These are phyloP conservation scores for Colletotrichum simmondsii DNA, from an alignment of 2,329 filamentous ascomycete species.

Conservation along the genomic window DNA sequence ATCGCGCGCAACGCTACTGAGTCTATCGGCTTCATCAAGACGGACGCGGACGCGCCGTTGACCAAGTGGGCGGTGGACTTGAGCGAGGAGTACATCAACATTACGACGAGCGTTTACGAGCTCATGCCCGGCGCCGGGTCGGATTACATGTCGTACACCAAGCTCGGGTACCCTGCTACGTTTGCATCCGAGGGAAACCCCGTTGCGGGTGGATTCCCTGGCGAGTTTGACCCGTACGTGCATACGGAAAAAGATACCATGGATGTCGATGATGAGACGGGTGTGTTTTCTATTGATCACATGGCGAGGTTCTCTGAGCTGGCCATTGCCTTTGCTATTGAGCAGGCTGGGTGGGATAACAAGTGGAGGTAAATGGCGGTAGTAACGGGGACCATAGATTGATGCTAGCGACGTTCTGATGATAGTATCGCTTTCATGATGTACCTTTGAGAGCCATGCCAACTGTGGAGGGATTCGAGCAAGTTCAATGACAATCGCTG, in stretches of 20 bases:
- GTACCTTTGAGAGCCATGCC: background rate
- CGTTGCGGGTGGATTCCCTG: slow-evolving; percentile 41
- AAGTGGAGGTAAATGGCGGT: slow-evolving; percentile 44
- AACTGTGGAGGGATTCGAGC: background rate
- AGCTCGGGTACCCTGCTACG: slow-evolving; percentile 50
- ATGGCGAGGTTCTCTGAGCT: slow-evolving; percentile 54
- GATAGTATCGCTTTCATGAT: fast-evolving
- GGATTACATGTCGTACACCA: slow-evolving; percentile 53
- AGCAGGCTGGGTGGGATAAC: slow-evolving; percentile 53
- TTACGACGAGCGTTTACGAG: slow-evolving; percentile 47
- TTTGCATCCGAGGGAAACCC: slow-evolving; percentile 53
- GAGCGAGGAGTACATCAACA: slow-evolving; percentile 49
- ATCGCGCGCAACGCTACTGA: slow-evolving; percentile 49
- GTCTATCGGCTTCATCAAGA: slow-evolving; percentile 51
- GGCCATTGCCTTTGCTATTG: slow-evolving; percentile 50
- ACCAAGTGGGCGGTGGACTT: slow-evolving; percentile 48
- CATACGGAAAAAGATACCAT: slow-evolving; percentile 50
- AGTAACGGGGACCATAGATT: background rate
- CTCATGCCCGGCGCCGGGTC: slow-evolving; percentile 47
- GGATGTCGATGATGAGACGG: slow-evolving; percentile 49
- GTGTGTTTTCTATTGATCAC: slow-evolving; percentile 51
- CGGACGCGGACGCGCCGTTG: slow-evolving; percentile 47
- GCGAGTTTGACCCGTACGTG: slow-evolving; percentile 51
- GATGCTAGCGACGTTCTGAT: background rate
- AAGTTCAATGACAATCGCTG: no score